Conservation (phyloP, 2,329 filamentous ascomycete genomes). For the Gnomoniopsis smithogilvyi region DNA sequence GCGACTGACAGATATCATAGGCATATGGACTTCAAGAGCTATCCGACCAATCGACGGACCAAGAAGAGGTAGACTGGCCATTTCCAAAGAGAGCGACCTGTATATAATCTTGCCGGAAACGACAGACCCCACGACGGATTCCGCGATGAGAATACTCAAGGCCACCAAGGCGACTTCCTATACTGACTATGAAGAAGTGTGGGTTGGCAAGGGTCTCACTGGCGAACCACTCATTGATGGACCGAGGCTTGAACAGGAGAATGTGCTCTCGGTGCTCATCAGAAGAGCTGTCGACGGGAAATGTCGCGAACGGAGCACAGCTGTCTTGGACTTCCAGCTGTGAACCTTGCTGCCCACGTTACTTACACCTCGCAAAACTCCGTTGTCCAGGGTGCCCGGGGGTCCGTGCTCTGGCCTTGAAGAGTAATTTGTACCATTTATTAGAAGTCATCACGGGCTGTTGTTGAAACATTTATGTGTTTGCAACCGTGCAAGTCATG, state of each 20-base stretch:
- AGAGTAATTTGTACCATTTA: too few relatives aligned
- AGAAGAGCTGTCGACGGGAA: constrained; percentile 19
- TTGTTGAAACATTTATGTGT: too few relatives aligned
- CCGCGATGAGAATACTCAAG: constrained; percentile 30
- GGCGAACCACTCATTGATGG: constrained; percentile 38
- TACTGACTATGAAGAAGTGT: constrained; percentile 32
- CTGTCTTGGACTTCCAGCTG: constrained; percentile 35
- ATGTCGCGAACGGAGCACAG: constrained; percentile 25
- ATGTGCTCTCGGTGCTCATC: constrained; percentile 34
- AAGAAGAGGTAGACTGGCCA: constrained; percentile 34
- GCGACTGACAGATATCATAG: constrained; percentile 20
- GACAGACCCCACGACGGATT: constrained; percentile 19
- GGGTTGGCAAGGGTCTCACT: constrained; percentile 31
- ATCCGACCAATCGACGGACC: constrained; percentile 29
- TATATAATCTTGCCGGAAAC: constrained; percentile 35
- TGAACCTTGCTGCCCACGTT: constrained; percentile 9
- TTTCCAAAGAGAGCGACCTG: constrained; percentile 31
- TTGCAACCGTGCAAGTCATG: too few relatives aligned
- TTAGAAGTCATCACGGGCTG: too few relatives aligned
- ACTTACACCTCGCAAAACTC: background rate
- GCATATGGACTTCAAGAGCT: constrained; percentile 29
- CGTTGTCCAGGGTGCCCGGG: background rate
- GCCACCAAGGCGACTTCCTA: constrained; percentile 28
- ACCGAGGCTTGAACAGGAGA: constrained; percentile 31
- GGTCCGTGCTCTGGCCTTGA: too few relatives aligned